These are phyloP conservation scores for Metschnikowia cerradonensis DNA, from an alignment of 805 yeast genomes.

Conservation along the genomic window DNA sequence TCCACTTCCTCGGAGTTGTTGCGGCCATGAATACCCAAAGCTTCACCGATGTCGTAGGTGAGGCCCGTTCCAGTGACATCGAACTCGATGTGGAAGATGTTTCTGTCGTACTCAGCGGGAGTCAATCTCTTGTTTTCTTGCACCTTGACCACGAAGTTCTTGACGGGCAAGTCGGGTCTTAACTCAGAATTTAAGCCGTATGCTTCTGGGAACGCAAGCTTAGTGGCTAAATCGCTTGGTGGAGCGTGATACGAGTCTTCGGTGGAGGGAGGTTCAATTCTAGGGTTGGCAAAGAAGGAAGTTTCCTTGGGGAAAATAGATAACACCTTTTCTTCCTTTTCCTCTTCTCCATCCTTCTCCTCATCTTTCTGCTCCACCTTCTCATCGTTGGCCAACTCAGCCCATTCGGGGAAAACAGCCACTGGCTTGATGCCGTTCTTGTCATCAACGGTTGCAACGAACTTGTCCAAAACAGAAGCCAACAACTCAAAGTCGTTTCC, in stretches of 20 bases:
- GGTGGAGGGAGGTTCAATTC: conserved; percentile 25
- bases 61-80: conserved; percentile 88
- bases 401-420: conserved; percentile 31
- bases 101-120: conserved; percentile 83
- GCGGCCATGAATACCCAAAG: conserved; percentile 91
- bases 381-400: conserved; percentile 21
- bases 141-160: conserved; percentile 83
- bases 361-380: conserved; percentile 20
- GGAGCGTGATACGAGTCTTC: conserved; percentile 37
- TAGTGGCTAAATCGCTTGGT: conserved; percentile 55
- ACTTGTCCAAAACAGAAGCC: conserved; percentile 64
- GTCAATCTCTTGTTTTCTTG: conserved; percentile 90
- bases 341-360: conserved; percentile 18
- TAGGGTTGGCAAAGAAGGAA: conserved; percentile 61
- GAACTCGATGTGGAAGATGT: conserved; percentile 94
- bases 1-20: conserved; percentile 64
- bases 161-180: conserved; percentile 86
- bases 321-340: conserved; percentile 23
- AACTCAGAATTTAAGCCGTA: conserved; percentile 52
- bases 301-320: conserved; percentile 60
- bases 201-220: conserved; percentile 78
- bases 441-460: conserved; percentile 56
- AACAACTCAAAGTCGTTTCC: conserved; percentile 79
- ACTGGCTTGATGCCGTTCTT: conserved; percentile 38
- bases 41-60: conserved; percentile 92